A percentile compares a stretch with the other conserved stretches of the same genome.
Conservation (phyloP, 2,329 filamentous ascomycete genomes). For the Annulohypoxylon truncatum region DNA sequence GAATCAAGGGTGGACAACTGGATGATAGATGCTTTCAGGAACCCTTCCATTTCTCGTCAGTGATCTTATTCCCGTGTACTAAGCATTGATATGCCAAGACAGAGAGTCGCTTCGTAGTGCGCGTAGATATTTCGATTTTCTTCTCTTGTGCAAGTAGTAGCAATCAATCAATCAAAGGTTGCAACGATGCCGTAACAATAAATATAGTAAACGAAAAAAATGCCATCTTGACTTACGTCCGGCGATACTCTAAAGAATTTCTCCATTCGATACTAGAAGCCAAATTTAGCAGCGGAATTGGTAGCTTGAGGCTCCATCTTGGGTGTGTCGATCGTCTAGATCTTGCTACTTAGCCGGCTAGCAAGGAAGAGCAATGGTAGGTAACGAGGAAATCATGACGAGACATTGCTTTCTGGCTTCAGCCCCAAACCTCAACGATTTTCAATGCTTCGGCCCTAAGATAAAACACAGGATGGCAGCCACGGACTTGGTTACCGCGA, state of each 20-base stretch:
- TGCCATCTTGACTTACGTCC: neutral
- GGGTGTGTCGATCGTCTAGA: slow-evolving; percentile 8
- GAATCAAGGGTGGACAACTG: too few relatives aligned
- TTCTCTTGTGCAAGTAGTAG: neutral
- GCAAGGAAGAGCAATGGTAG: neutral
- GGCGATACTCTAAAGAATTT: slow-evolving; percentile 5
- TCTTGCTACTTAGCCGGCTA: neutral
- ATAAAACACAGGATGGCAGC: slow-evolving; percentile 15
- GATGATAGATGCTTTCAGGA: neutral
- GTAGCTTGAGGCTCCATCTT: slow-evolving; percentile 18
- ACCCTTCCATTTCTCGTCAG: neutral
- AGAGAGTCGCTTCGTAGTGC: neutral
- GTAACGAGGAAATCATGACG: neutral
- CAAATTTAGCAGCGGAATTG: neutral
- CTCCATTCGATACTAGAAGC: neutral
- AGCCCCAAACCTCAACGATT: slow-evolving; percentile 21
- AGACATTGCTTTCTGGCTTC: slow-evolving; percentile 12
- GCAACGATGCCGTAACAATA: neutral
- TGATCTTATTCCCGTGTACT: neutral
- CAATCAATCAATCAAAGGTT: neutral
- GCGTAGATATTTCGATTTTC: neutral
- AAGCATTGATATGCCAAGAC: slow-evolving; percentile 6
- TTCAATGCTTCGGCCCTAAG: slow-evolving; percentile 4
- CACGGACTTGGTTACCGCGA: slow-evolving; percentile 30
- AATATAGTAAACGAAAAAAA: neutral